Evolutionary conservation across 352 stramenopile species (phyloP).

Genomic region (Lagenidium giganteum): DNA sequence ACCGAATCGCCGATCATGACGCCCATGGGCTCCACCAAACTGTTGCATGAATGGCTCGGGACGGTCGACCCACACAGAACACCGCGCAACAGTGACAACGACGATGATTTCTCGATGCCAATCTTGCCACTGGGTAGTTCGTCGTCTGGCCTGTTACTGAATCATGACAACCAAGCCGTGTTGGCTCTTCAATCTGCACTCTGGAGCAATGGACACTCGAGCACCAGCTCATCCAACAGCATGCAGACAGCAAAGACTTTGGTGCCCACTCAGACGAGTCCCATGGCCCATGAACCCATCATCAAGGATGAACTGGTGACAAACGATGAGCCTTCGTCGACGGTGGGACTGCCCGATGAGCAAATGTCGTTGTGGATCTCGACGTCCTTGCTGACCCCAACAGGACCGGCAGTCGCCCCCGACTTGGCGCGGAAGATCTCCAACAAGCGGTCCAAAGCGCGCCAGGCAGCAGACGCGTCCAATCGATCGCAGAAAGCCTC

Average conservation of each 20-base stretch:
- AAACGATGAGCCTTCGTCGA: too few relatives aligned
- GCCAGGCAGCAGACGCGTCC: background rate
- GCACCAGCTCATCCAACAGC: too few relatives aligned
- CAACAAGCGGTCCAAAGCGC: slow-evolving; percentile 13
- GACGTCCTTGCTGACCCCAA: slow-evolving; percentile 2
- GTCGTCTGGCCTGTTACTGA: too few relatives aligned
- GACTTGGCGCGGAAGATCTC: slow-evolving; percentile 17
- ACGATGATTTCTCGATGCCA: slow-evolving; percentile 10
- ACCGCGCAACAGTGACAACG: slow-evolving; percentile 8
- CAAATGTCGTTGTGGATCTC: slow-evolving; percentile 9
- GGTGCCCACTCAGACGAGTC: too few relatives aligned
- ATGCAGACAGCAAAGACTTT: too few relatives aligned
- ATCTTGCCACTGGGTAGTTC: slow-evolving; percentile 14
- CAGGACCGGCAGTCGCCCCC: background rate
- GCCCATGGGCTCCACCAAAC: background rate
- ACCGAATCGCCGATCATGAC: slow-evolving; percentile 13
- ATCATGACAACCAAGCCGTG: too few relatives aligned
- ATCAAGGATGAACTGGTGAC: too few relatives aligned
- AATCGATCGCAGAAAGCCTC: background rate
- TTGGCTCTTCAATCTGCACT: too few relatives aligned
- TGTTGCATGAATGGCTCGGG: too few relatives aligned
- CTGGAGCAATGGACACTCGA: too few relatives aligned
- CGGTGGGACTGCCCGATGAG: too few relatives aligned
- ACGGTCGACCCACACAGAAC: slow-evolving; percentile 12
- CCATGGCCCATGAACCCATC: too few relatives aligned